phyloP scores from a whole-genome alignment of 208 protist genomes.

The Endotrypanum monterogeii region DNA sequence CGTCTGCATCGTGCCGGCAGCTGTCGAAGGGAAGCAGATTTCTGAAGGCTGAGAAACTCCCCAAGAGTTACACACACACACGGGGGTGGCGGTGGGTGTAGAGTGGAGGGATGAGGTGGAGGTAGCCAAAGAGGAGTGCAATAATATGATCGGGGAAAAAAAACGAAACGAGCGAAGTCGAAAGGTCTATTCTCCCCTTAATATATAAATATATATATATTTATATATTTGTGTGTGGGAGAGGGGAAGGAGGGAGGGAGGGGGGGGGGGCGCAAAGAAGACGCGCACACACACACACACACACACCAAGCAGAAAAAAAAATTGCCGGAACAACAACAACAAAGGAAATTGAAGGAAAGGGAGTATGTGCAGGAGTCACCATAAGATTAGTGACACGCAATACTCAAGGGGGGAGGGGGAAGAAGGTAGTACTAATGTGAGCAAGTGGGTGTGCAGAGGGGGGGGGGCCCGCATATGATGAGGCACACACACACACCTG shows the following conservation, averaged over 20 bases:
- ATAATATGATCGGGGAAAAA: no score
- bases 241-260: no score
- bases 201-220: constrained; percentile 12
- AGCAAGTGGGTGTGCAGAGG: no score
- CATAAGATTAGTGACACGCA: neutral
- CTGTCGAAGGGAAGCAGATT: constrained; percentile 1
- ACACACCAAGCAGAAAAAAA: neutral
- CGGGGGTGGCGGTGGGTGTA: neutral
- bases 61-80: constrained; percentile 3
- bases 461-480: neutral
- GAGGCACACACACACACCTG: neutral
- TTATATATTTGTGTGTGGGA: neutral
- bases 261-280: neutral
- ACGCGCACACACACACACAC: neutral
- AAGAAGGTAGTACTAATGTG: no score
- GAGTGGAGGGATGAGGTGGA: neutral
- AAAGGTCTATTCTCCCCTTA: neutral
- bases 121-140: neutral
- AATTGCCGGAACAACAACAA: neutral
- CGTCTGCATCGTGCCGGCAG: constrained; percentile 16
- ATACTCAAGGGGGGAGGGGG: neutral
- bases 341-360: neutral
- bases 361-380: no score
- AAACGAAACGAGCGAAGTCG: neutral
- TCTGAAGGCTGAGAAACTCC: neutral